A percentile compares a stretch with the other conserved stretches of the same genome.
phyloP scores from a whole-genome alignment of 75 land plant species.

The Pseudotsuga menziesii region DNA sequence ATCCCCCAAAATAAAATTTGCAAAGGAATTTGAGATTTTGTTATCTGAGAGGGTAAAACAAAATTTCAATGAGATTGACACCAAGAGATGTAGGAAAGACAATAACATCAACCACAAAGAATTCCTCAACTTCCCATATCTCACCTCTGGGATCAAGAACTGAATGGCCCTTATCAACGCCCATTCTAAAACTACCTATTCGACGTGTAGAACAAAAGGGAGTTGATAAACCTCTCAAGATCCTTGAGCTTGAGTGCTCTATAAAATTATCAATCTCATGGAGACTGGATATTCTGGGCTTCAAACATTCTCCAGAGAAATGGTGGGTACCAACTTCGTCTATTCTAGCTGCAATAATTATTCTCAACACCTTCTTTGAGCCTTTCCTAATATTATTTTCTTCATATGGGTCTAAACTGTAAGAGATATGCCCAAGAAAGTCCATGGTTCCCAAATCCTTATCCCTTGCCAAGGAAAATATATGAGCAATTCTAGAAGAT shows the following conservation, averaged over 20 bases:
- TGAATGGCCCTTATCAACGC: slow-evolving; percentile 42
- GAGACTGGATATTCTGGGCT: slow-evolving; percentile 27
- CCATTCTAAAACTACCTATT: slow-evolving; percentile 91
- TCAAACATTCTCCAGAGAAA: slow-evolving; percentile 30
- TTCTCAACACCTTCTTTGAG: slow-evolving; percentile 43
- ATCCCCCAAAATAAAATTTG: no score
- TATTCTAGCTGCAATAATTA: slow-evolving; percentile 69
- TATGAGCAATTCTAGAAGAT: slow-evolving; percentile 54
- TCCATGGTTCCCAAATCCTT: slow-evolving; percentile 43
- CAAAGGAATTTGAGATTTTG: no score
- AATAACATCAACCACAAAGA: slow-evolving; percentile 69
- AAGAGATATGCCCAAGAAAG: slow-evolving; percentile 17
- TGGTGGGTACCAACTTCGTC: slow-evolving; percentile 66
- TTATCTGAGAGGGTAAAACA: no score
- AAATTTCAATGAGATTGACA: slow-evolving; percentile 25
- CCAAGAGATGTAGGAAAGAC: slow-evolving; percentile 74
- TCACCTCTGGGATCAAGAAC: slow-evolving; percentile 78
- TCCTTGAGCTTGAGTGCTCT: slow-evolving; percentile 29
- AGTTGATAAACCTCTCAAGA: slow-evolving; percentile 24
- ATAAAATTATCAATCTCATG: slow-evolving; percentile 47
- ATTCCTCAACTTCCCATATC: slow-evolving; percentile 77
- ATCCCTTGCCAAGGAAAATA: slow-evolving; percentile 65
- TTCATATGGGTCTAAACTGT: slow-evolving; percentile 25
- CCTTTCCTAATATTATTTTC: slow-evolving; percentile 36
- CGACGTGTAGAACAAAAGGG: slow-evolving; percentile 65